These are phyloP conservation scores for Aspergillus sp. DNA, from an alignment of 2,329 filamentous ascomycete genomes.

Conservation along the genomic window DNA sequence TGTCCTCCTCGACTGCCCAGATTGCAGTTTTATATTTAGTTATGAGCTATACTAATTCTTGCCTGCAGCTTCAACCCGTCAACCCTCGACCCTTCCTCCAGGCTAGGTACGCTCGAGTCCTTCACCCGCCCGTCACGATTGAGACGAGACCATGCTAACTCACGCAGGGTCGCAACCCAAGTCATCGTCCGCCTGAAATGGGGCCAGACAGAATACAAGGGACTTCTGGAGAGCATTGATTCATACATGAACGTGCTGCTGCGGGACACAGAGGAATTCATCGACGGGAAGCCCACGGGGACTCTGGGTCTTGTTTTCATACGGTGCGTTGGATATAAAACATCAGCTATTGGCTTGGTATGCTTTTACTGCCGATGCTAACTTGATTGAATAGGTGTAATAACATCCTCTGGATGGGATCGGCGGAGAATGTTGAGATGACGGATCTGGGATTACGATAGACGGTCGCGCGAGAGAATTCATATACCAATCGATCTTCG, in stretches of 20 bases:
- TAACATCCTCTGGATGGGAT: slow-evolving; percentile 91
- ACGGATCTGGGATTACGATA: slow-evolving; percentile 41
- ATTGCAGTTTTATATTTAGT: slow-evolving; percentile 19
- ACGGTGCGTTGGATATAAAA: slow-evolving; percentile 54
- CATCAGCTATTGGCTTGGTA: neutral
- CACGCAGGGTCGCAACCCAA: slow-evolving; percentile 75
- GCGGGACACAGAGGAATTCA: slow-evolving; percentile 85
- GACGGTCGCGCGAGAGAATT: slow-evolving; percentile 10
- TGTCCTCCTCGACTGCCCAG: slow-evolving; percentile 12
- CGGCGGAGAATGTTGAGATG: slow-evolving; percentile 53
- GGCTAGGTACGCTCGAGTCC: slow-evolving; percentile 67
- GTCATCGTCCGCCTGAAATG: slow-evolving; percentile 94
- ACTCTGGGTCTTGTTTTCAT: slow-evolving; percentile 89
- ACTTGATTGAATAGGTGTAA: slow-evolving; percentile 66
- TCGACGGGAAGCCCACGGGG: slow-evolving; percentile 81
- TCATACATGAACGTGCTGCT: slow-evolving; percentile 99
- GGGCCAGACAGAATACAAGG: slow-evolving; percentile 97
- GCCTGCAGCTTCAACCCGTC: slow-evolving; percentile 76
- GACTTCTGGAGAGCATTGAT: slow-evolving; percentile 86
- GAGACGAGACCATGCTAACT: slow-evolving; percentile 9
- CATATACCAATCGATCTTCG: slow-evolving; percentile 14
- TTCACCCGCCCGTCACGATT: neutral
- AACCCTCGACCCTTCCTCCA: slow-evolving; percentile 98
- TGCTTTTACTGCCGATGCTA: neutral
- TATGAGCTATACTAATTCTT: slow-evolving; percentile 19